Conservation (phyloP, 2,329 filamentous ascomycete genomes). For the Colletotrichum sp. region DNA sequence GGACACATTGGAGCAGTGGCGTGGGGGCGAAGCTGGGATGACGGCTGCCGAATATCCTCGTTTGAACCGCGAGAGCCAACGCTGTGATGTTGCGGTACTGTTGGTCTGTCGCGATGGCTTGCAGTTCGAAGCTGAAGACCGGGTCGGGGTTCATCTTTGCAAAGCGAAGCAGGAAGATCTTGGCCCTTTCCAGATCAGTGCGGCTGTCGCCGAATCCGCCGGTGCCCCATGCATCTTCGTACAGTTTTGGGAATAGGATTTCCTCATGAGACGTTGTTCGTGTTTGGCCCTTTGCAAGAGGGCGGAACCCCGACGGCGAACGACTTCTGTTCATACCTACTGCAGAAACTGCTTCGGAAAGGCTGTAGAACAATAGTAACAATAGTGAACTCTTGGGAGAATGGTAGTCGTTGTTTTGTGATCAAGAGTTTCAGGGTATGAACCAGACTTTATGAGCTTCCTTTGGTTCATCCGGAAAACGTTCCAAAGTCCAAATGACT, state of each 20-base stretch:
- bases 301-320: not conserved
- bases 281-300: not conserved
- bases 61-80: constrained; percentile 30
- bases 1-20: constrained; percentile 35
- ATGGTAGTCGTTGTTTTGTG: no score
- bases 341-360: not conserved
- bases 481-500: not conserved
- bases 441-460: not conserved
- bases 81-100: constrained; percentile 11
- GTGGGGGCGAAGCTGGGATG: constrained; percentile 32
- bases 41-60: constrained; percentile 27
- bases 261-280: not conserved
- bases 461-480: not conserved
- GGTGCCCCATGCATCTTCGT: not conserved
- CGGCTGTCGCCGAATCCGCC: not conserved
- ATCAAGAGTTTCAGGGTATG: not conserved
- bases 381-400: no score
- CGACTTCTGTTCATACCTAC: not conserved
- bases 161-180: constrained; percentile 33
- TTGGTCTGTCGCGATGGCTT: constrained; percentile 29
- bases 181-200: constrained; percentile 31
- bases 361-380: not conserved
- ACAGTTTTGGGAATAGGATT: not conserved
- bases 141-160: constrained; percentile 26
- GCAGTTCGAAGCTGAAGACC: constrained; percentile 25